Percentiles rank a stretch among this genome's conserved stretches.
phyloP scores from a whole-genome alignment of 2,329 filamentous ascomycete species.

The Coniochaeta ligniaria region DNA sequence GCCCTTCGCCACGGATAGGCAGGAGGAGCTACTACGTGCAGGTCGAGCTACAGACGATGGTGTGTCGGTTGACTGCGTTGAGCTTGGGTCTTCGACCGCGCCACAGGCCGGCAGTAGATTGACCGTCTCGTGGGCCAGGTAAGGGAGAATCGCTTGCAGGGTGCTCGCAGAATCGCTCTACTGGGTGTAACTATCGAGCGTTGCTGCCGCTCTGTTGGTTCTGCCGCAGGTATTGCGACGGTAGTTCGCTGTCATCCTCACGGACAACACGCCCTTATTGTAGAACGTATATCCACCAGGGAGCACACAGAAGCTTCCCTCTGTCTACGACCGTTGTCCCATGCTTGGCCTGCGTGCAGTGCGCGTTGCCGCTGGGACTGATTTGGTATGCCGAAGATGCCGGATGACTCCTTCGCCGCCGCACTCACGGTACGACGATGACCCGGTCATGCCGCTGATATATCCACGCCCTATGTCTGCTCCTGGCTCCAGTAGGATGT shows the following conservation, averaged over 20 bases:
- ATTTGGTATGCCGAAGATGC: not conserved
- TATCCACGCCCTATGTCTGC: not conserved
- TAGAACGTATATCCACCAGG: not conserved
- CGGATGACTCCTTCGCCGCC: constrained; percentile 2
- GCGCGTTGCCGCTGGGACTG: not conserved
- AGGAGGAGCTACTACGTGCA: not conserved
- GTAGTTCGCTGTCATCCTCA: not conserved
- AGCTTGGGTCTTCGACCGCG: not conserved
- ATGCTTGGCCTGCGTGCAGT: not conserved
- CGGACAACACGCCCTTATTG: not conserved
- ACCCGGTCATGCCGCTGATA: not conserved
- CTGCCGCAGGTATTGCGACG: not conserved
- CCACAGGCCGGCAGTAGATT: not conserved
- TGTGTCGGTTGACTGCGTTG: too few species aligned
- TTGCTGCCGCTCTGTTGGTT: not conserved
- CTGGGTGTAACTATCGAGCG: not conserved
- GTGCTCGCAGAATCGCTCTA: not conserved
- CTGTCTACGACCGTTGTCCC: not conserved
- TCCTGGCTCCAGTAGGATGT: not conserved
- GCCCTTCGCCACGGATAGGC: not conserved
- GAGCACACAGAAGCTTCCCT: not conserved
- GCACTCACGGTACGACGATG: not conserved
- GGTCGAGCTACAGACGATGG: not conserved
- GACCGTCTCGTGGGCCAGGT: not conserved
- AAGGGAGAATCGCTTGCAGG: too few species aligned